Evolutionary conservation across 768 basidiomycete genomes (phyloP), one percentile per base, ranked within the genome.

Genomic region (Macrolepiota albuminosa): DNA sequence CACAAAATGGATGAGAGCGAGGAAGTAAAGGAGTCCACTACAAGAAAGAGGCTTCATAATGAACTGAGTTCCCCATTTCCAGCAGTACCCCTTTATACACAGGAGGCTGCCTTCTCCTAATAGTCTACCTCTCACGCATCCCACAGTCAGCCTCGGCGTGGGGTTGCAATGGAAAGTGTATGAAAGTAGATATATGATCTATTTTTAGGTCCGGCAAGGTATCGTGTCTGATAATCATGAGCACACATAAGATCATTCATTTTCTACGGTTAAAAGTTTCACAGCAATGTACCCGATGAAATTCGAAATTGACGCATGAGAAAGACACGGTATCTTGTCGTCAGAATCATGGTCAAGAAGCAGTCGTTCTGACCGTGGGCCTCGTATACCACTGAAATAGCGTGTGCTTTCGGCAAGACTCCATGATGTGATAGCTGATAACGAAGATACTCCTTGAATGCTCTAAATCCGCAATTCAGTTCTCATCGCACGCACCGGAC

Each of bases 11-110:
- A 57, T 39, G 37, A 61, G 42, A 40, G 56, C 39, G 53, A 63
- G 46, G 24, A 65, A 48, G 26, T 29, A 61, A 14, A 63, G 56
- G 24, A 63, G 26, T 4, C 59, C 48, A 21, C 26, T 14, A 42
- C 58, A 42, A 34, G 51, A 53, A 54, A 49, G 13, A 45, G 10
- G 26, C 29, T 56, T 59, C 63, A 63, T 63, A 42, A 52, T 55
- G 63, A 42, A 18, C 40, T 51, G 50, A 24, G 21, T 26, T 26
- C 24, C 2, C 6, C 5, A 16, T 21, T 55, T 24, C 11, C 36
- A 24, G 5, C 18, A 16, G 14, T 8, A 54, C 21, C 40, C 7
- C 18, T 60, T 60, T 60, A 62, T 58, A 51, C 24, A 26, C 39
- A 24, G 40, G 26, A 18, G 21, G 31, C 21, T n/a, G 54, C 18